A percentile compares a stretch with the other conserved stretches of the same genome.
Conservation (phyloP, 2,329 filamentous ascomycete species). For the Xylariaceae sp. region DNA sequence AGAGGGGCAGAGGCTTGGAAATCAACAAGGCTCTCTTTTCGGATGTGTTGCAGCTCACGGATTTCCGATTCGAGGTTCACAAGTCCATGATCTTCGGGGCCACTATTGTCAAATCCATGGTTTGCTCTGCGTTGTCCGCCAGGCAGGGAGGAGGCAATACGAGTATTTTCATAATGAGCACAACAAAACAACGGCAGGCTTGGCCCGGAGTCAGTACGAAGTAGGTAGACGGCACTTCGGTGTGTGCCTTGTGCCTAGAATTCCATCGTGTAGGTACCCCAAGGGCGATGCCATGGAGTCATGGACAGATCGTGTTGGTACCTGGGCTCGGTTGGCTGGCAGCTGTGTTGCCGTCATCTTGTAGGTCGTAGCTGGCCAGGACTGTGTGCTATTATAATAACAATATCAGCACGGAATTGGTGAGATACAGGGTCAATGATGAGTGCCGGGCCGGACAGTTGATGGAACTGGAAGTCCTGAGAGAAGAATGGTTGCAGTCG, state of each 20-base stretch:
- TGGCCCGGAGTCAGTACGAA: not conserved
- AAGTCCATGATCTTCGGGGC: not conserved
- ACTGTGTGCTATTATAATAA: not conserved
- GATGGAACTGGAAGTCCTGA: not conserved
- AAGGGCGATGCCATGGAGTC: not conserved
- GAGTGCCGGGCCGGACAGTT: not conserved
- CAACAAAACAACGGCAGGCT: no score
- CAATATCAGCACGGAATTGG: no score
- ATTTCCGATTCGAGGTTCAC: not conserved
- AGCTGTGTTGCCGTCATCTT: not conserved
- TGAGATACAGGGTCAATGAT: not conserved
- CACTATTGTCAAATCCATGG: not conserved
- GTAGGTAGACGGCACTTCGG: not conserved
- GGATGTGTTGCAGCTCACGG: not conserved
- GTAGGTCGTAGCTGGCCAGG: not conserved
- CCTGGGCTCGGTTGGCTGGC: not conserved
- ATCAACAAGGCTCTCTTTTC: not conserved
- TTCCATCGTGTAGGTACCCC: no score
- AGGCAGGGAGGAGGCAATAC: not conserved
- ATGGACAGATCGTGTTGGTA: not conserved
- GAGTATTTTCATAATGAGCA: no score
- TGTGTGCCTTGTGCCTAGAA: conserved; percentile 1
- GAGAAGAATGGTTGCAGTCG: not conserved
- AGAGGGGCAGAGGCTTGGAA: not conserved
- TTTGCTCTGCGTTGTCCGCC: not conserved